Conservation (phyloP, 371 early-diverging fungal genomes). For the Mortierella sp. region DNA sequence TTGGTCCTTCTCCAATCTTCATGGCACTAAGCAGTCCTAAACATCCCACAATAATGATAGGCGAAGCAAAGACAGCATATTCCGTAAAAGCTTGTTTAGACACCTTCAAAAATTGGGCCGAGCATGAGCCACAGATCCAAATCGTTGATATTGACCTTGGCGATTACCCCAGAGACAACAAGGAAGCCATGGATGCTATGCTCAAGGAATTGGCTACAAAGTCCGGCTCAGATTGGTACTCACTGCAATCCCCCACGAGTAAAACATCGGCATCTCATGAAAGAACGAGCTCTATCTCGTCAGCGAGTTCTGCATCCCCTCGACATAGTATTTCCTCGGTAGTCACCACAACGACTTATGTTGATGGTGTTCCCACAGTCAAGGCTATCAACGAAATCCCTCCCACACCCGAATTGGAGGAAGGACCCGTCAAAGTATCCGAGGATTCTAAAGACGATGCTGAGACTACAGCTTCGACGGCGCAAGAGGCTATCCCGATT, state of each 20-base stretch:
- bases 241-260: slow-evolving; percentile 28
- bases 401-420: slow-evolving; percentile 43
- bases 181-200: slow-evolving; percentile 47
- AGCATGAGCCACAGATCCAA: slow-evolving; percentile 28
- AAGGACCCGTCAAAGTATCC: slow-evolving; percentile 14
- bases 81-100: slow-evolving; percentile 51
- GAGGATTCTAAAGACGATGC: not conserved
- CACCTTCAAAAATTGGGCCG: slow-evolving; percentile 35
- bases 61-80: slow-evolving; percentile 43
- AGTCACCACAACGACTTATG: slow-evolving; percentile 41
- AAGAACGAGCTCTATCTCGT: slow-evolving; percentile 14
- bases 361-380: slow-evolving; percentile 44
- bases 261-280: slow-evolving; percentile 7
- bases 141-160: slow-evolving; percentile 40
- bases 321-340: slow-evolving; percentile 40
- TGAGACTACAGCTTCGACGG: not conserved
- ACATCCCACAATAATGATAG: slow-evolving; percentile 10
- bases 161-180: slow-evolving; percentile 52
- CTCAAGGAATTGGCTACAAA: slow-evolving; percentile 43
- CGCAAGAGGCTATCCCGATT: slow-evolving; percentile 23
- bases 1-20: not conserved
- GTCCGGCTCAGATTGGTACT: slow-evolving; percentile 52
- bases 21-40: not conserved
- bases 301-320: slow-evolving; percentile 20
- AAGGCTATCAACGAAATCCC: slow-evolving; percentile 52